phyloP scores from a whole-genome alignment of 495 filamentous ascomycete genomes.

The Penicillium bialowiezense region DNA sequence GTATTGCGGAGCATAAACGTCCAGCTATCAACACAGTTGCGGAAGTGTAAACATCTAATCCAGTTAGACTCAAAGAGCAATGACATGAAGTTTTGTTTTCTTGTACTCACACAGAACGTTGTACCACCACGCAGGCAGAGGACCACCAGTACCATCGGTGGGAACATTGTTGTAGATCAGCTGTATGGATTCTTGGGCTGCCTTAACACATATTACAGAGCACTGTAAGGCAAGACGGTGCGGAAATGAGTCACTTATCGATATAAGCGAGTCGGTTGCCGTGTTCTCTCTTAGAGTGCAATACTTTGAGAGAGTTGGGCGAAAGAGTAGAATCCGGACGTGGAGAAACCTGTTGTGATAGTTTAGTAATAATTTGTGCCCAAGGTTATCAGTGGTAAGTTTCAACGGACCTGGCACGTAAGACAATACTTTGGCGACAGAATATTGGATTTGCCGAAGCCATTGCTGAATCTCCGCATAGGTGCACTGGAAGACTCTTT shows the following conservation, averaged over 20 bases:
- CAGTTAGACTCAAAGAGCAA: not conserved
- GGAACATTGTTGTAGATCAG: slow-evolving; percentile 35
- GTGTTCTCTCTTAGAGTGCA: slow-evolving; percentile 30
- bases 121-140: slow-evolving; percentile 42
- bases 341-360: slow-evolving; percentile 26
- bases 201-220: slow-evolving; percentile 37
- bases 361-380: too few relatives aligned
- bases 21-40: slow-evolving; percentile 39
- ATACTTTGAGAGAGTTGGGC: slow-evolving; percentile 35
- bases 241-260: slow-evolving; percentile 33
- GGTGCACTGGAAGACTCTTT: slow-evolving; percentile 26
- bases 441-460: slow-evolving; percentile 21
- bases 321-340: slow-evolving; percentile 36
- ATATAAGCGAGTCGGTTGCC: slow-evolving; percentile 19
- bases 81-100: not conserved
- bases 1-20: slow-evolving; percentile 28
- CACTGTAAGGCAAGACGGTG: slow-evolving; percentile 37
- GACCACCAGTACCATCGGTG: slow-evolving; percentile 30
- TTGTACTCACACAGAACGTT: slow-evolving; percentile 38
- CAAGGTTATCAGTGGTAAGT: too few relatives aligned
- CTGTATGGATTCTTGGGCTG: slow-evolving; percentile 35
- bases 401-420: slow-evolving; percentile 27
- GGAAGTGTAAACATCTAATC: slow-evolving; percentile 34
- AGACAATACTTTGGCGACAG: slow-evolving; percentile 32
- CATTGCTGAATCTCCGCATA: slow-evolving; percentile 11